These are phyloP conservation scores for Aspergillus sp. DNA, from an alignment of 2,329 filamentous ascomycete species.

Conservation along the genomic window DNA sequence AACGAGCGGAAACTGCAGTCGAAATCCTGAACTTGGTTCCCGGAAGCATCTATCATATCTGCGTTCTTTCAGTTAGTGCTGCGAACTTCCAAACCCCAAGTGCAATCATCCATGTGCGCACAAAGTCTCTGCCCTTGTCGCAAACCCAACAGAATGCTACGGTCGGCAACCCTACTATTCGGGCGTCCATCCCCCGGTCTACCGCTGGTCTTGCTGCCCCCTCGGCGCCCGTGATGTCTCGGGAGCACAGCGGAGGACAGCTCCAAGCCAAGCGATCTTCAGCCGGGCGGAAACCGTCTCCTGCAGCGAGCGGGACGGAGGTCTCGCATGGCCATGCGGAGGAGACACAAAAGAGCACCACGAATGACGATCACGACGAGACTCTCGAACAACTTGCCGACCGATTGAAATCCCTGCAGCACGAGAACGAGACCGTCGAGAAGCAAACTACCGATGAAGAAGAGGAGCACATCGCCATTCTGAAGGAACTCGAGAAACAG, in stretches of 20 bases:
- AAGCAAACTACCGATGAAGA: conserved; percentile 68
- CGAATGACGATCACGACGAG: conserved; percentile 60
- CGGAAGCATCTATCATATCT: conserved; percentile 87
- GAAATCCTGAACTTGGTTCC: conserved; percentile 86
- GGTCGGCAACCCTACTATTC: conserved; percentile 47
- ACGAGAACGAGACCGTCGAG: conserved; percentile 79
- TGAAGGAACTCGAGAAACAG: conserved; percentile 72
- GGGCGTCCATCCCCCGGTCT: conserved; percentile 56
- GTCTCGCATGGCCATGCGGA: conserved; percentile 43
- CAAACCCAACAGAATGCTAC: conserved; percentile 39
- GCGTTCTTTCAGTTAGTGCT: conserved; percentile 85
- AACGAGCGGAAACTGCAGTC: conserved; percentile 79
- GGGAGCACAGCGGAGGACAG: conserved; percentile 65
- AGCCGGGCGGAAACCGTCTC: conserved; percentile 73
- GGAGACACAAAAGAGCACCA: conserved; percentile 38
- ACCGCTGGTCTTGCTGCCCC: conserved; percentile 61
- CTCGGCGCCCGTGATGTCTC: conserved; percentile 60
- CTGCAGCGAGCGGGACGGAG: conserved; percentile 58
- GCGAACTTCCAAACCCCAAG: conserved; percentile 93
- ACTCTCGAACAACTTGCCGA: conserved; percentile 78
- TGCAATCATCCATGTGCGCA: conserved; percentile 78
- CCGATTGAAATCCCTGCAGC: conserved; percentile 75
- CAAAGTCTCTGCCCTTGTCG: conserved; percentile 55
- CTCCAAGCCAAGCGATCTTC: conserved; percentile 64
- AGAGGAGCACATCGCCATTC: conserved; percentile 65